These are phyloP conservation scores for Trametes sanguinea DNA, from an alignment of 768 basidiomycete species.

Conservation along the genomic window DNA sequence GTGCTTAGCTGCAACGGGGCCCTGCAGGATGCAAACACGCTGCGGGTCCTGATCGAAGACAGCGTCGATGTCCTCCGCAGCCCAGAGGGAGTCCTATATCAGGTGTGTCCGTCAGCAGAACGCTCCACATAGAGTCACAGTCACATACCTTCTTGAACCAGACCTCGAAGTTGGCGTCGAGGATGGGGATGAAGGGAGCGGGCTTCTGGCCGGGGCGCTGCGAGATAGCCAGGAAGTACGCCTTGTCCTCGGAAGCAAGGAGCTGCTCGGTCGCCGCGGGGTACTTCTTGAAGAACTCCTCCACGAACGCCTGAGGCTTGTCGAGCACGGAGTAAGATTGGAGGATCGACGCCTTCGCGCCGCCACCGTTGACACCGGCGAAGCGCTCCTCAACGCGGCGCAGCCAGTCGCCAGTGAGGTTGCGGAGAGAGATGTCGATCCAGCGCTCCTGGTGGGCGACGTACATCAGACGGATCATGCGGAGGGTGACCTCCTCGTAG, in stretches of 20 bases:
- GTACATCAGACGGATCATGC: conserved; percentile 94
- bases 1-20: conserved; percentile 92
- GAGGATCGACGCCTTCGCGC: conserved; percentile 78
- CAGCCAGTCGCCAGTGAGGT: conserved; percentile 96
- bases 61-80: conserved; percentile 96
- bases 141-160: conserved; percentile 97
- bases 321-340: conserved; percentile 84
- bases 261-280: conserved; percentile 82
- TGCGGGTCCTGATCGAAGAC: conserved; percentile 99
- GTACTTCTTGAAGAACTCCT: conserved; percentile 84
- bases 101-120: conserved; percentile 15
- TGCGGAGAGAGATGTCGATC: conserved; percentile 90
- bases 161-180: conserved; percentile 91
- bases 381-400: conserved; percentile 95
- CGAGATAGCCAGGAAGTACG: conserved; percentile 93
- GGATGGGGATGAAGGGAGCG: conserved; percentile 94
- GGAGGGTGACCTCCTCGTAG: conserved; percentile 91
- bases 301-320: conserved; percentile 75
- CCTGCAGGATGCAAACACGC: conserved; percentile 96
- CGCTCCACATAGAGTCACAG: background rate
- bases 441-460: conserved; percentile 89
- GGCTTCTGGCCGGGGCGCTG: conserved; percentile 98
- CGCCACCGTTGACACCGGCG: conserved; percentile 79
- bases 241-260: conserved; percentile 89
- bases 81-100: conserved; percentile 91